Percentiles rank a stretch among this genome's conserved stretches.
Evolutionary conservation across 371 early-diverging fungal genomes (phyloP).

Genomic region (Mucor circinelloides): DNA sequence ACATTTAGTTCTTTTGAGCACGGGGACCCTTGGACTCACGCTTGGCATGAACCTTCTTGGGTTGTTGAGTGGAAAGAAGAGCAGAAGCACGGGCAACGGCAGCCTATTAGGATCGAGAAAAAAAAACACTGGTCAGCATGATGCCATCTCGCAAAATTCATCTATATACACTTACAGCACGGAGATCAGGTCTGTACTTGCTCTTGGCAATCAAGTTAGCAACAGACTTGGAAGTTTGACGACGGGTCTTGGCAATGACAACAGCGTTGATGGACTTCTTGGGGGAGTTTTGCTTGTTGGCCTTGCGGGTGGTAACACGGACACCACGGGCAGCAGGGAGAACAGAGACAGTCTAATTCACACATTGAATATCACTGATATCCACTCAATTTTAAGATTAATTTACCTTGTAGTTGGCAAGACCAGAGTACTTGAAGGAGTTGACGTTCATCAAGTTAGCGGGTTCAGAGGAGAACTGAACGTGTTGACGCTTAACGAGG

Average conservation of each 20-base stretch:
- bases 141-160: not conserved
- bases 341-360: conserved; percentile 65
- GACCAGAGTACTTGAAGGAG: conserved; percentile 86
- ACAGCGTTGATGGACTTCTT: conserved; percentile 57
- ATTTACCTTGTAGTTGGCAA: conserved; percentile 78
- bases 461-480: conserved; percentile 80
- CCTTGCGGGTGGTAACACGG: conserved; percentile 66
- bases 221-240: conserved; percentile 73
- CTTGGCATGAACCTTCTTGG: conserved; percentile 63
- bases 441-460: conserved; percentile 85
- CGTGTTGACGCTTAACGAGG: conserved; percentile 87
- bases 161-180: conserved; percentile 50
- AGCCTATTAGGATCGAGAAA: conserved; percentile 45
- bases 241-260: conserved; percentile 68
- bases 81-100: conserved; percentile 84
- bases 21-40: conserved; percentile 45
- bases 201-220: conserved; percentile 65
- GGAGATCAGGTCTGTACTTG: conserved; percentile 82
- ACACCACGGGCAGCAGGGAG: conserved; percentile 68
- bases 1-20: conserved; percentile 36
- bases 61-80: conserved; percentile 66
- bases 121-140: not conserved
- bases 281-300: conserved; percentile 58
- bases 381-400: not conserved
- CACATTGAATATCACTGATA: not conserved